Evolutionary conservation across 768 basidiomycete genomes (phyloP).

Genomic region (Lepiota venenata): DNA sequence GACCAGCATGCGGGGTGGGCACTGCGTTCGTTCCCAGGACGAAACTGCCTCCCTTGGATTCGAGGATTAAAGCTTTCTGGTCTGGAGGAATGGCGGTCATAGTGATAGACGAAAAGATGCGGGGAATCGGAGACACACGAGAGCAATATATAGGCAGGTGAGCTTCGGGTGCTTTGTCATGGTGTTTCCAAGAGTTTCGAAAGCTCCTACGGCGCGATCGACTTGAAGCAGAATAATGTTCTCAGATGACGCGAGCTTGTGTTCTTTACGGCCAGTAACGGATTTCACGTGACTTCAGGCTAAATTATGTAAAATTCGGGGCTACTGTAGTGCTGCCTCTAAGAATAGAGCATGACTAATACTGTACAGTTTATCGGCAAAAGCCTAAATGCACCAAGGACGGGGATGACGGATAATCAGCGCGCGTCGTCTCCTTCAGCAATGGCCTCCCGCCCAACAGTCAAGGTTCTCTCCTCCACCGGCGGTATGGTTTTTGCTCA

Average conservation of each 20-base stretch:
- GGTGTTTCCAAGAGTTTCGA: too few species aligned
- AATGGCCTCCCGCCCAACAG: constrained; percentile 95
- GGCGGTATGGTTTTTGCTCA: constrained; percentile 57
- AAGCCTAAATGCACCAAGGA: constrained; percentile 31
- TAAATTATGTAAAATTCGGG: too few species aligned
- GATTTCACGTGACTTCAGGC: too few species aligned
- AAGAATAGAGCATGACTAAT: constrained; percentile 1
- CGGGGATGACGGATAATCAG: constrained; percentile 25
- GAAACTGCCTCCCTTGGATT: constrained; percentile 24
- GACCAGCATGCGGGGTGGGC: constrained; percentile 41
- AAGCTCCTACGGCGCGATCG: too few species aligned
- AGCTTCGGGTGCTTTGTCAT: too few species aligned
- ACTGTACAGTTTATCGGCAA: constrained; percentile 41
- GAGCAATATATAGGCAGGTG: not conserved
- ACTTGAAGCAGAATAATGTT: not conserved
- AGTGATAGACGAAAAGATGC: not conserved
- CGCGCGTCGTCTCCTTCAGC: constrained; percentile 28
- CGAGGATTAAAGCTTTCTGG: constrained; percentile 26
- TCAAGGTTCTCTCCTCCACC: constrained; percentile 72
- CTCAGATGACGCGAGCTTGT: not conserved
- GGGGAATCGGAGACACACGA: not conserved
- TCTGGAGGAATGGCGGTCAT: not conserved
- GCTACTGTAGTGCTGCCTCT: too few species aligned
- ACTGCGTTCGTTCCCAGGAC: constrained; percentile 29
- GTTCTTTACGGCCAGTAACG: too few species aligned